A percentile compares a stretch with the other conserved stretches of the same genome.
These are phyloP conservation scores for Adenanthera pavonina DNA, from an alignment of 306 rosid genomes.

Conservation along the genomic window DNA sequence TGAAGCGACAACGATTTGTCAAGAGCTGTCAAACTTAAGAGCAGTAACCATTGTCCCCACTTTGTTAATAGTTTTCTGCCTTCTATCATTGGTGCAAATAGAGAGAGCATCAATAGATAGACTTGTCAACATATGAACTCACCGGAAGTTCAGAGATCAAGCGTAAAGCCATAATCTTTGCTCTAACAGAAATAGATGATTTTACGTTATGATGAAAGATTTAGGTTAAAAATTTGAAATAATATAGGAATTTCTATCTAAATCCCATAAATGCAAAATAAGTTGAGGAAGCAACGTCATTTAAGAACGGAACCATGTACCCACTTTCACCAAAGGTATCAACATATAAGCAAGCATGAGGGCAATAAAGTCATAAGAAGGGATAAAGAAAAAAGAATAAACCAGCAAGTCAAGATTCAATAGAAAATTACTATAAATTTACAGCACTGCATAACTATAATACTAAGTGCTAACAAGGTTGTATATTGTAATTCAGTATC, in stretches of 20 bases:
- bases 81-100: constrained; percentile 29
- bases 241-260: not conserved
- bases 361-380: no score
- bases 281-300: not conserved
- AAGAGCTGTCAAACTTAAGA: constrained; percentile 2
- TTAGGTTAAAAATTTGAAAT: not conserved
- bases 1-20: not conserved
- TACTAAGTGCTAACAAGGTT: not conserved
- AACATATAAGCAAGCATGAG: no score
- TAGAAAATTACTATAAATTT: no score
- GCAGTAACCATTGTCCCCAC: not conserved
- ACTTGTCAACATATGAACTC: constrained; percentile 59
- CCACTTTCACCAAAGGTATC: not conserved
- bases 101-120: constrained; percentile 48
- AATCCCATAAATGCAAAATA: not conserved
- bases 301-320: not conserved
- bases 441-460: not conserved
- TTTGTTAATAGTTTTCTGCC: not conserved
- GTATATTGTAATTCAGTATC: not conserved
- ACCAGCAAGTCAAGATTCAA: no score
- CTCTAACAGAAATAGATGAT: not conserved
- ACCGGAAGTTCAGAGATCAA: constrained; percentile 73
- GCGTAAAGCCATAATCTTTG: constrained; percentile 60
- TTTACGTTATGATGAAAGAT: not conserved
- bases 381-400: no score